Evolutionary conservation across 164 flowering plant genomes (phyloP), one percentile per base, ranked within the genome.

Genomic region (Vitis cinerea): DNA sequence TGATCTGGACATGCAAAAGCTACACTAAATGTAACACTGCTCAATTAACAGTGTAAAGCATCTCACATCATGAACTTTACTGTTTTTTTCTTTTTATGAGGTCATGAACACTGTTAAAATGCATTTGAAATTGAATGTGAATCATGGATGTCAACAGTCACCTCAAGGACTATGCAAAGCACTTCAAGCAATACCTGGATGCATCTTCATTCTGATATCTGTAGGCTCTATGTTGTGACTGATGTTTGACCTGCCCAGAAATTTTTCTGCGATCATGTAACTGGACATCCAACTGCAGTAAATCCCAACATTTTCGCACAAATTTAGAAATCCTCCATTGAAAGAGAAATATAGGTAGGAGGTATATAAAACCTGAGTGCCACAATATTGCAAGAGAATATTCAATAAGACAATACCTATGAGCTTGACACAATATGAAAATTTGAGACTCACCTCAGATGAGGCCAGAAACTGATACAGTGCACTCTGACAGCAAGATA

Each of bases 401-500:
- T 47, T 53, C 50, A 8, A 52, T 44, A 51, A 29, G 11, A 69
- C 1, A 61, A 56, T 52, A 58, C 5, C 23, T 67, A 31, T 2
- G 8, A 14, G 16, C 29, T 52, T 16, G 51, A 52, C 53, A 64
- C 10, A 13, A 9, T 9, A 56, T 23, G 56, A 12, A 4, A 66
- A 44, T 9, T 13, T 9, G 37, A 59, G 75, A 72, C 88, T 83
- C 72, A 90, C 97, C 95, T 87, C 74, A 16, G 97, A 85, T 68
- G 92, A 85, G 60, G 90, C 84, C 57, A 94, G 65, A 79, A 84
- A 92, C 74, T 88, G 82, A 76, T 94, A 94, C 14, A 87, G 67
- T 50, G 95, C 90, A 81, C 98, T 94, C 97, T 94, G 91, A 52
- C 49, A 48, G 71, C 23, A 10, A 66, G 58, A 74, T 29, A 59